phyloP scores from a whole-genome alignment of 2,329 filamentous ascomycete species.

The Verticillium alfalfae region DNA sequence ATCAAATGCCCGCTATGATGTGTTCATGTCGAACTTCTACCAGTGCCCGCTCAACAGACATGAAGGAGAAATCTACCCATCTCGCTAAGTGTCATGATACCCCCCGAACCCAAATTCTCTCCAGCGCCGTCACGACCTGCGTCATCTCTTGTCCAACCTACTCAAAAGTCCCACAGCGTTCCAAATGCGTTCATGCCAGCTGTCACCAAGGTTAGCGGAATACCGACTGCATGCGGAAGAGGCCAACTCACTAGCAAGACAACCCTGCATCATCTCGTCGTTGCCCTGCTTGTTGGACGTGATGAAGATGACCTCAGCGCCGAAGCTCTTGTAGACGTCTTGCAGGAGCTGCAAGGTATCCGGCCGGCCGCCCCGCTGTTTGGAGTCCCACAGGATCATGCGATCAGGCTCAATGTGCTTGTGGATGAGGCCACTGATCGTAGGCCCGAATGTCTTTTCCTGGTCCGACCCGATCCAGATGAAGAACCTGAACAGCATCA shows the following conservation, averaged over 20 bases:
- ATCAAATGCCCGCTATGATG: neutral
- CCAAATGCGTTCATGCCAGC: conserved; percentile 30
- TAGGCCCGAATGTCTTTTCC: conserved; percentile 33
- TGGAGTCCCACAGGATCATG: conserved; percentile 36
- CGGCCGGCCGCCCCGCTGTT: conserved; percentile 31
- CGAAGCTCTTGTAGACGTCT: conserved; percentile 30
- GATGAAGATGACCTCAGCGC: conserved; percentile 36
- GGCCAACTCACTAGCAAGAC: conserved; percentile 23
- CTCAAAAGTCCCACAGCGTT: conserved; percentile 29
- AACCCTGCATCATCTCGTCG: conserved; percentile 37
- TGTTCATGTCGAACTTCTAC: neutral
- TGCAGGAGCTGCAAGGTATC: conserved; percentile 29
- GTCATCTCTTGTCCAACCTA: neutral
- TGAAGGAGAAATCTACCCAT: neutral
- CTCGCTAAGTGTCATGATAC: neutral
- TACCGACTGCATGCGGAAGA: neutral
- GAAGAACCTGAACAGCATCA: conserved; percentile 23
- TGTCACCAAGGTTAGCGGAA: conserved; percentile 12
- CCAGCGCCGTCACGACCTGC: neutral
- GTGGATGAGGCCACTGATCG: conserved; percentile 28
- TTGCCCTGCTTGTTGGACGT: conserved; percentile 33
- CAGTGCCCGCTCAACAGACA: neutral
- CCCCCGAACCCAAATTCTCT: neutral
- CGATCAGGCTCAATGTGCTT: conserved; percentile 31
- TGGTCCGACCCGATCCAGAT: conserved; percentile 37